A percentile compares a stretch with the other conserved stretches of the same genome.
Conservation (phyloP, 805 yeast genomes). For the Candida chilensis region DNA sequence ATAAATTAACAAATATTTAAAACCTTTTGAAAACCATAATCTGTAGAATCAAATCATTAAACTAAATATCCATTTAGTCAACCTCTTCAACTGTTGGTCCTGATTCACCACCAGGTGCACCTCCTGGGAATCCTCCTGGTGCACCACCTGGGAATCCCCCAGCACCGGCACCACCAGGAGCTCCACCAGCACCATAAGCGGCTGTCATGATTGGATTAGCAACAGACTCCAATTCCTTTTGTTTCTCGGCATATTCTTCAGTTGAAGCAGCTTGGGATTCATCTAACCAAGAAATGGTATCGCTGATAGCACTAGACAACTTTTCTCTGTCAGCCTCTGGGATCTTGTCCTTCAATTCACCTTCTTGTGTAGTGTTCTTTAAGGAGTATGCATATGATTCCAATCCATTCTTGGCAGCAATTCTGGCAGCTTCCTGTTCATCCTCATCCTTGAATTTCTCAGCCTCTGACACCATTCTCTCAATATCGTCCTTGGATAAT, state of each 20-base stretch:
- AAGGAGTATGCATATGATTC: slow-evolving; percentile 34
- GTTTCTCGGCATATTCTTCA: slow-evolving; percentile 28
- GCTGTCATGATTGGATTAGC: slow-evolving; percentile 28
- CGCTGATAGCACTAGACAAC: slow-evolving; percentile 29
- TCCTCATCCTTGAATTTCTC: slow-evolving; percentile 33
- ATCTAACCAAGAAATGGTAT: slow-evolving; percentile 30
- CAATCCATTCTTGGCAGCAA: slow-evolving; percentile 29
- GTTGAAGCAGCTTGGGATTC: slow-evolving; percentile 25
- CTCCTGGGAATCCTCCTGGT: slow-evolving; percentile 1
- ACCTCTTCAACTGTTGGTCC: slow-evolving; percentile 2
- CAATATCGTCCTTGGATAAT: slow-evolving; percentile 34
- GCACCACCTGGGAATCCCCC: slow-evolving; percentile 1
- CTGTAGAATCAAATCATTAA: too few species aligned
- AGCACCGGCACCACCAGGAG: slow-evolving; percentile 15
- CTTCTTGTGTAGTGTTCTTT: slow-evolving; percentile 27
- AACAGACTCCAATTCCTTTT: slow-evolving; percentile 27
- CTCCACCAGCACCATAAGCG: slow-evolving; percentile 13
- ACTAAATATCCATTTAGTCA: too few species aligned
- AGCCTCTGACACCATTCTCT: slow-evolving; percentile 34
- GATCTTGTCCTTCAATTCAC: slow-evolving; percentile 34
- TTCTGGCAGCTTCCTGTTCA: slow-evolving; percentile 29
- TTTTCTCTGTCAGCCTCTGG: slow-evolving; percentile 26
- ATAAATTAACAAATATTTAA: too few species aligned
- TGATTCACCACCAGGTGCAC: background rate
- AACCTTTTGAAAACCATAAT: too few species aligned